Evolutionary conservation across 164 flowering plant genomes (phyloP).

Genomic region (Vitis rupestris): DNA sequence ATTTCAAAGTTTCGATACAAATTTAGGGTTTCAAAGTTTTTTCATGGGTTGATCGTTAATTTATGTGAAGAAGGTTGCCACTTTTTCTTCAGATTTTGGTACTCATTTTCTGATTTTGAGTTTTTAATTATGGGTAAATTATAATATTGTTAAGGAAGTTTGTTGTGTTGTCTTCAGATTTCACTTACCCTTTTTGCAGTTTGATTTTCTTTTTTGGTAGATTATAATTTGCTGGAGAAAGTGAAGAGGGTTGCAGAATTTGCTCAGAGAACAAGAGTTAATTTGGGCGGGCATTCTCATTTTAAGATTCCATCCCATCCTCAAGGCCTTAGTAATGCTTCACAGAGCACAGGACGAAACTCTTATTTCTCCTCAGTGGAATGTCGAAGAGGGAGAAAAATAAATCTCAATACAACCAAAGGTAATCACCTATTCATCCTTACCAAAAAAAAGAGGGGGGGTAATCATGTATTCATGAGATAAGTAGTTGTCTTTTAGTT

Average conservation of each 20-base stretch:
- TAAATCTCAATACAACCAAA: slow-evolving; percentile 44
- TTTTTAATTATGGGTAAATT: not conserved
- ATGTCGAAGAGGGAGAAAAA: slow-evolving; percentile 73
- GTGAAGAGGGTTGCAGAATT: slow-evolving; percentile 72
- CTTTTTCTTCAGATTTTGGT: not conserved
- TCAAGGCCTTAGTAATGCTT: slow-evolving; percentile 43
- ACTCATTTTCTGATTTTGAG: not conserved
- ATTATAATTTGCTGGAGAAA: slow-evolving; percentile 75
- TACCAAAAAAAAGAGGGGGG: no score
- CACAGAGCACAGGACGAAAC: slow-evolving; percentile 42
- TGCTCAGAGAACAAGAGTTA: slow-evolving; percentile 53
- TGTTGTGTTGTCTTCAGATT: not conserved
- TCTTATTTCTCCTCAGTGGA: slow-evolving; percentile 58
- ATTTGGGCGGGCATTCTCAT: slow-evolving; percentile 30
- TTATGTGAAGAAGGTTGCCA: not conserved
- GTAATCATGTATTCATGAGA: slow-evolving; percentile 21
- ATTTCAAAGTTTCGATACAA: no score
- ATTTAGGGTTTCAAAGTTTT: not conserved
- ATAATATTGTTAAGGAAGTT: not conserved
- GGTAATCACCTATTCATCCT: not conserved
- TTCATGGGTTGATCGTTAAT: not conserved
- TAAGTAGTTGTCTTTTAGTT: no score
- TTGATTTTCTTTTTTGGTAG: slow-evolving; percentile 21
- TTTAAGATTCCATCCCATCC: slow-evolving; percentile 46
- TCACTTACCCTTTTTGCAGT: no score